Base-by-base conservation (phyloP, 176 grass and related monocot genomes). In the Zoysia japonica region DNA sequence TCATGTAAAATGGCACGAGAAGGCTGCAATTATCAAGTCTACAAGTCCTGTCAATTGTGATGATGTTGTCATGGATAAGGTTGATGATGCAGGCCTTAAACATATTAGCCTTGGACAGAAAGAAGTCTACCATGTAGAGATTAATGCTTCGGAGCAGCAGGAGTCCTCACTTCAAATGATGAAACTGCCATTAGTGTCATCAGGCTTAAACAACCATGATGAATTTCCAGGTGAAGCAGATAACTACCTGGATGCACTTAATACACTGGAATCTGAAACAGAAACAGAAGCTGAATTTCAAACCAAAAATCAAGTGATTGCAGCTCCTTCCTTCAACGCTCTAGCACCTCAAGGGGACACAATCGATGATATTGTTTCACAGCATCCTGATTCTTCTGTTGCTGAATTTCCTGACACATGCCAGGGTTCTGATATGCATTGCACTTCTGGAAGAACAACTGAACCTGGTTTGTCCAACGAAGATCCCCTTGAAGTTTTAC, bases 211-310 rank as follows among this genome's bases (percentile, higher is more conserved):
- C 45, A 65, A 84, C 74, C 66, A 45, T 70, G 92, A 95, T 78
- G 90, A 89, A 78, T 80, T 89, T 47, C 70, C 80, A 72, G 85
- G 90, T 89, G 96, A 95, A 83, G 59, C 88, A 61, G 96, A 99
- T 37, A 95, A 91, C 79, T 99, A 95, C 76, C 72, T 95, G 76
- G 96, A 99, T 89, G 96, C 96, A 84, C 84, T 92, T 43, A 95
- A 93, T 46, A 99, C 86, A 47, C 75, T 95, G 74, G 96, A 99
- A 82, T 95, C 92, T 40, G 96, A 99, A 85, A 86, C 92, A 81
- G 92, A 99, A 75, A 89, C 88, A 46, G 96, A 99, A 82, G 16
- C 47, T 67, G 96, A 89, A 47, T 86, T 62, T 77, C 75, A 78
- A 85, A 90, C 83, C 44, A 94, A 98, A 80, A 82, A 60, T 56